Evolutionary conservation across 495 filamentous ascomycete species (phyloP).

Genomic region (Niebla homalea): DNA sequence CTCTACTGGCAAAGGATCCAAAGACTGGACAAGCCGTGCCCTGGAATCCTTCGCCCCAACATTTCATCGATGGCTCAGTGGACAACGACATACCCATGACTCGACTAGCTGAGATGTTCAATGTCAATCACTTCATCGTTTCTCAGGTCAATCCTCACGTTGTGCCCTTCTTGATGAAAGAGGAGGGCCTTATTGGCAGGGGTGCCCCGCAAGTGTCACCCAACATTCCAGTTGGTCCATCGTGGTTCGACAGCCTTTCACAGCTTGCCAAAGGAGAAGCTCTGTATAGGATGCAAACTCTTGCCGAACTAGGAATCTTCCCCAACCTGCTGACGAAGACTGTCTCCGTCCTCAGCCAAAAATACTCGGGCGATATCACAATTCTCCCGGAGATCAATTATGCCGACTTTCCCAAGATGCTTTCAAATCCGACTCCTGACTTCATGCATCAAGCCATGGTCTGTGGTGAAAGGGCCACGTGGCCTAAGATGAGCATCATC

Average conservation of each 20-base stretch:
- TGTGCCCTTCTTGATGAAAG: slow-evolving; percentile 68
- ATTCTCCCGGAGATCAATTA: slow-evolving; percentile 73
- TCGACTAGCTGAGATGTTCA: slow-evolving; percentile 85
- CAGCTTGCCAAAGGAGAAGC: slow-evolving; percentile 69
- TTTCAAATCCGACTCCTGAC: slow-evolving; percentile 79
- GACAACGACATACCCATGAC: slow-evolving; percentile 93
- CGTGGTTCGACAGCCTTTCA: slow-evolving; percentile 56
- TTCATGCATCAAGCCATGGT: slow-evolving; percentile 71
- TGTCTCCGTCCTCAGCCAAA: slow-evolving; percentile 70
- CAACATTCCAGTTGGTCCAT: slow-evolving; percentile 24
- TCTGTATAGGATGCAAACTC: slow-evolving; percentile 64
- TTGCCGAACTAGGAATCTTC: slow-evolving; percentile 73
- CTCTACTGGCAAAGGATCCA: slow-evolving; percentile 74
- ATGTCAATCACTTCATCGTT: slow-evolving; percentile 96
- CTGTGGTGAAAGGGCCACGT: slow-evolving; percentile 73
- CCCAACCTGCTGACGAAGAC: slow-evolving; percentile 68
- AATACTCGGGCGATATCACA: slow-evolving; percentile 91
- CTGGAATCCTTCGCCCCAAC: slow-evolving; percentile 73
- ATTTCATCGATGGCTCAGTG: slow-evolving; percentile 87
- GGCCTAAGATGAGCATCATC: slow-evolving; percentile 75
- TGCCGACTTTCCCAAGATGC: slow-evolving; percentile 57
- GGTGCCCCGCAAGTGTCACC: slow-evolving; percentile 26
- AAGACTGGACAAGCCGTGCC: slow-evolving; percentile 61
- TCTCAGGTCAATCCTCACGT: slow-evolving; percentile 94
- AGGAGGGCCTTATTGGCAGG: slow-evolving; percentile 41